Evolutionary conservation across 2,329 filamentous ascomycete genomes (phyloP).

Genomic region (Dactylellina haptotyla): DNA sequence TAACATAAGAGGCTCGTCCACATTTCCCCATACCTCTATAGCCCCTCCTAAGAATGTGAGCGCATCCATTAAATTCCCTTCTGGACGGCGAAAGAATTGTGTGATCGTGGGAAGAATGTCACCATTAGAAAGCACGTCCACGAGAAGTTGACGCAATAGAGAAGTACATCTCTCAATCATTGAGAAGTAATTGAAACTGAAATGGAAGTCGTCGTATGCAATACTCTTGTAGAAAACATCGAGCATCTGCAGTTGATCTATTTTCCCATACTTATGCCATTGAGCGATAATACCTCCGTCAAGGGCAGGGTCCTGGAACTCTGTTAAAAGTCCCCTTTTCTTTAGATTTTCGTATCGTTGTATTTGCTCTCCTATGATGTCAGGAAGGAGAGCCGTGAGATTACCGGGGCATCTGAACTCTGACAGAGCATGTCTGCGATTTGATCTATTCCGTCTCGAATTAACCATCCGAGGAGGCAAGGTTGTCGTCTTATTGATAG

Average conservation of each 20-base stretch:
- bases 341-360: conserved; percentile 4
- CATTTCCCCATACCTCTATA: background rate
- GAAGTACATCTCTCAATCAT: conserved; percentile 9
- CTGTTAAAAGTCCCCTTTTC: background rate
- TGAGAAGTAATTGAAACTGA: conserved; percentile 23
- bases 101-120: no score
- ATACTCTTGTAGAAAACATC: conserved; percentile 14
- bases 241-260: conserved; percentile 8
- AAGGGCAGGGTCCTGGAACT: background rate
- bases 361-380: conserved; percentile 2
- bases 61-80: no score
- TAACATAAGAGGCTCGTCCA: no score
- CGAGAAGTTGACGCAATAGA: background rate
- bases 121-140: no score
- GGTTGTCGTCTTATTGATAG: no score
- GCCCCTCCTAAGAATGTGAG: no score
- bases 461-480: no score
- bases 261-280: conserved; percentile 4
- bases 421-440: background rate
- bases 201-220: conserved; percentile 20
- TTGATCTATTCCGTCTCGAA: no score
- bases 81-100: no score
- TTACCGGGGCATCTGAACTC: no score
- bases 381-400: background rate
- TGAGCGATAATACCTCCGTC: conserved; percentile 8